Evolutionary conservation across 257 asterid genomes (phyloP).

Genomic region (Leptodermis oblonga): DNA sequence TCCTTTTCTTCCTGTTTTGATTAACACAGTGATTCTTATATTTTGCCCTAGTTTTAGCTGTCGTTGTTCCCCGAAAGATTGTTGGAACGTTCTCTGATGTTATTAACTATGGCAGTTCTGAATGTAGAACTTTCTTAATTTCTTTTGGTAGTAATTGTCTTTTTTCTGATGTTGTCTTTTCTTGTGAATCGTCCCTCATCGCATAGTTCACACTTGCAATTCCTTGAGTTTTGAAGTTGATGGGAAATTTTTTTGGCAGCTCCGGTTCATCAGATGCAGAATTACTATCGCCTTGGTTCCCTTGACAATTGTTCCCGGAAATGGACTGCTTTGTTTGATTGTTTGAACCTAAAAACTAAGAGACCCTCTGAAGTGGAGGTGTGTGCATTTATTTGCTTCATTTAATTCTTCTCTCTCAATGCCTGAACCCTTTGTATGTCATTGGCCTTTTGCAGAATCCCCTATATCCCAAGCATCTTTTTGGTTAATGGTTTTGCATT

Average conservation of each 20-base stretch:
- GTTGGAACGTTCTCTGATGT: background rate
- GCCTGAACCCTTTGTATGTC: background rate
- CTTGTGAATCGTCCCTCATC: background rate
- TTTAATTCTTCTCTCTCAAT: background rate
- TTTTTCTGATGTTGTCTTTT: background rate
- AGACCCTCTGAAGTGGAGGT: conserved; percentile 70
- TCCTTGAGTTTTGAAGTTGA: conserved; percentile 11
- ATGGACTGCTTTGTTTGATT: conserved; percentile 69
- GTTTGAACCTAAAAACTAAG: conserved; percentile 77
- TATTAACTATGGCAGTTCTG: background rate
- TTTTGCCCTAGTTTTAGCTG: background rate
- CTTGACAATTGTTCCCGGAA: conserved; percentile 73
- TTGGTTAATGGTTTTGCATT: background rate
- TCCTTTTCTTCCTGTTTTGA: background rate
- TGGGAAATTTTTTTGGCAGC: conserved; percentile 45
- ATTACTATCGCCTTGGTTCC: conserved; percentile 72
- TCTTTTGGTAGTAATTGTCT: background rate
- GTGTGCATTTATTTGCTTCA: conserved; percentile 9
- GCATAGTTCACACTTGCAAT: background rate
- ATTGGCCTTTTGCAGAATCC: background rate
- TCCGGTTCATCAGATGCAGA: conserved; percentile 92
- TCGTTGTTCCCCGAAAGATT: background rate
- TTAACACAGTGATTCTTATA: background rate
- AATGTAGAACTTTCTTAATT: background rate
- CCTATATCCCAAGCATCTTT: too few species aligned